These are phyloP conservation scores for Leptographium galeiforme DNA, from an alignment of 2,329 filamentous ascomycete genomes.

Conservation along the genomic window DNA sequence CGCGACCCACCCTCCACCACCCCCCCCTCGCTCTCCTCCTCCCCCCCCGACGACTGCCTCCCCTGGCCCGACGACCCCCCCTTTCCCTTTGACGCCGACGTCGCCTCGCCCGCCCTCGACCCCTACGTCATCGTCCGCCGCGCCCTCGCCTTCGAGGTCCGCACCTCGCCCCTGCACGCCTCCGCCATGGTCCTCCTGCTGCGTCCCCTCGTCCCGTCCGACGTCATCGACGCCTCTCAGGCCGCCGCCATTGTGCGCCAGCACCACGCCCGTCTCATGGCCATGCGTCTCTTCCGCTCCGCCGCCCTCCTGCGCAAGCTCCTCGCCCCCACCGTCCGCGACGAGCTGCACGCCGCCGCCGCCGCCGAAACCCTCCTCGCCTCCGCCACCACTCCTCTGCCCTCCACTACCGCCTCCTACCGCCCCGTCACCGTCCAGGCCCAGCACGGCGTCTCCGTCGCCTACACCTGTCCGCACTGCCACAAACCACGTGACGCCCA, in stretches of 20 bases:
- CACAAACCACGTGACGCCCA: slow-evolving; percentile 36
- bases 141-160: slow-evolving; percentile 42
- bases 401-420: slow-evolving; percentile 22
- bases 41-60: slow-evolving; percentile 43
- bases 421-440: slow-evolving; percentile 37
- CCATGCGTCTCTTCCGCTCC: slow-evolving; percentile 45
- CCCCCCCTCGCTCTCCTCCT: no score
- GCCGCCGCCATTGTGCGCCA: slow-evolving; percentile 43
- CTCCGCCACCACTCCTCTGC: no score
- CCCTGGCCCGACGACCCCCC: slow-evolving; percentile 43
- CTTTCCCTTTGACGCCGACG: slow-evolving; percentile 28
- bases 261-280: slow-evolving; percentile 45
- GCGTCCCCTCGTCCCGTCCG: slow-evolving; percentile 39
- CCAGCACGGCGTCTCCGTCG: slow-evolving; percentile 40
- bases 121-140: slow-evolving; percentile 40
- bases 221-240: slow-evolving; percentile 41
- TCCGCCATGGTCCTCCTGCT: slow-evolving; percentile 48
- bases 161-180: slow-evolving; percentile 42
- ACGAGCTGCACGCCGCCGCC: slow-evolving; percentile 19
- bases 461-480: slow-evolving; percentile 41
- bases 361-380: no score
- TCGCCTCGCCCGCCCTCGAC: slow-evolving; percentile 29
- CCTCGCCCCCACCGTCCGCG: slow-evolving; percentile 26
- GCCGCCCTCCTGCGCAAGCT: slow-evolving; percentile 48
- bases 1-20: no score